Base-by-base conservation (phyloP, 352 stramenopile genomes). In the Pythium vanterpoolii region DNA sequence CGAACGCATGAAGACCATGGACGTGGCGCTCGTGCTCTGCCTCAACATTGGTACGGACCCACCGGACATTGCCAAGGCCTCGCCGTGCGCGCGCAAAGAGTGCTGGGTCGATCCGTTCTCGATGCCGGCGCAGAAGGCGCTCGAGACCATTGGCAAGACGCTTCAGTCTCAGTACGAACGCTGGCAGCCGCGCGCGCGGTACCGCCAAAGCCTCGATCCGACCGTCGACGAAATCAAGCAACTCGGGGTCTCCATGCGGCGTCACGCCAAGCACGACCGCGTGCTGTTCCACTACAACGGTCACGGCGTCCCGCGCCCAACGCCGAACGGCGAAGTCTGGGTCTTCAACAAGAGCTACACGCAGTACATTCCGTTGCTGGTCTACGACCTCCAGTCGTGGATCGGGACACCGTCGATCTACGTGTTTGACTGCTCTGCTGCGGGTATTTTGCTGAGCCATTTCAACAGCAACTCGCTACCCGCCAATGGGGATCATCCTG, bases 281-380 rank as follows among this genome's bases (percentile, higher is more conserved):
- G 86, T 99, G 19, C 66, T 99, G 19, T 95, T 99, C 56, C 98
- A 99, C 77, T 99, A 99, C 83, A 99, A 99, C 76, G 98, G 98
- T 50, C 98, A 99, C 72, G 98, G 98, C 39, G 97, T 99, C 19
- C 98, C 97, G 28, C 73, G 93, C n/a, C 96, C 92, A 21, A 99
- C 97, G 9, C 74, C 81, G 11, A 98, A 98, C 72, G 97, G 97
- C 36, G 97, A 99, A 68, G 94, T 99, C 51, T 99, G 97, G 97
- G 92, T 99, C 21, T 99, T 99, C 72, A 99, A 99, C 79, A 98
- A 98, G 77, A 97, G 96, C 69, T 98, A 99, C 73, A 99, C 97
- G 31, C 96, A 99, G 78, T 99, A 99, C 76, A 99, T 99, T 56
- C 97, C 98, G 19, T 73, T 99, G 27, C 83, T 96, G 24, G 89